Evolutionary conservation across 495 filamentous ascomycete genomes (phyloP).

Genomic region (Pseudomonodictys pantanalensis): DNA sequence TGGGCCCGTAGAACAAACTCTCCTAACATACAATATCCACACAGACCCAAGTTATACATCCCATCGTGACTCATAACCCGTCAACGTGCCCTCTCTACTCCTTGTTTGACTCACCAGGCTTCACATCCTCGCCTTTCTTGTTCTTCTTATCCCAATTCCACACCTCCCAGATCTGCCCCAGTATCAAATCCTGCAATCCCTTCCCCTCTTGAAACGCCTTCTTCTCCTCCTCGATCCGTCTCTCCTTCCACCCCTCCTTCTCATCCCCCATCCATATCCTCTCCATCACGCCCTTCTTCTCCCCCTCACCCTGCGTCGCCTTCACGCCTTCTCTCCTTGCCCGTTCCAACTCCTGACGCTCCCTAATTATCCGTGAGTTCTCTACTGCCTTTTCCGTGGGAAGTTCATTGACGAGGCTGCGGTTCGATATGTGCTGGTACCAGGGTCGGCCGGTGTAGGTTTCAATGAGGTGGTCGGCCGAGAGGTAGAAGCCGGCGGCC

Average conservation of each 20-base stretch:
- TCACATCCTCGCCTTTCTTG: neutral
- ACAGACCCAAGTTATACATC: neutral
- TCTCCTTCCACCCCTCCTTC: slow-evolving; percentile 67
- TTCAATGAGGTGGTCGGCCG: slow-evolving; percentile 63
- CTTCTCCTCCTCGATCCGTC: slow-evolving; percentile 65
- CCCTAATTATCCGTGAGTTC: slow-evolving; percentile 44
- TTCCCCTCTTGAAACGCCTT: slow-evolving; percentile 72
- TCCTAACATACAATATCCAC: neutral
- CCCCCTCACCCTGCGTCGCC: slow-evolving; percentile 37
- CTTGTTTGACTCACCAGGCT: neutral
- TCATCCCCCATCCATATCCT: slow-evolving; percentile 66
- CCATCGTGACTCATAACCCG: neutral
- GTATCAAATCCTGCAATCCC: slow-evolving; percentile 78
- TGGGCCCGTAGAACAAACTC: too few relatives aligned
- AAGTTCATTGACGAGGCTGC: slow-evolving; percentile 22
- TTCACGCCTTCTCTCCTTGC: slow-evolving; percentile 29
- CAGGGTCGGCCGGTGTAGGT: slow-evolving; percentile 59
- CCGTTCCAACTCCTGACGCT: slow-evolving; percentile 33
- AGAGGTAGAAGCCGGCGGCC: slow-evolving; percentile 55
- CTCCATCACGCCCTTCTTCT: slow-evolving; percentile 47
- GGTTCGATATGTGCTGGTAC: slow-evolving; percentile 36
- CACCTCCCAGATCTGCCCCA: slow-evolving; percentile 81
- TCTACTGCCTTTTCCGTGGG: slow-evolving; percentile 53
- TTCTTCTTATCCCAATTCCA: slow-evolving; percentile 57
- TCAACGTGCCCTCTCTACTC: neutral